Base-by-base conservation (phyloP, 2,329 filamentous ascomycete species). In the Acarospora socialis region DNA sequence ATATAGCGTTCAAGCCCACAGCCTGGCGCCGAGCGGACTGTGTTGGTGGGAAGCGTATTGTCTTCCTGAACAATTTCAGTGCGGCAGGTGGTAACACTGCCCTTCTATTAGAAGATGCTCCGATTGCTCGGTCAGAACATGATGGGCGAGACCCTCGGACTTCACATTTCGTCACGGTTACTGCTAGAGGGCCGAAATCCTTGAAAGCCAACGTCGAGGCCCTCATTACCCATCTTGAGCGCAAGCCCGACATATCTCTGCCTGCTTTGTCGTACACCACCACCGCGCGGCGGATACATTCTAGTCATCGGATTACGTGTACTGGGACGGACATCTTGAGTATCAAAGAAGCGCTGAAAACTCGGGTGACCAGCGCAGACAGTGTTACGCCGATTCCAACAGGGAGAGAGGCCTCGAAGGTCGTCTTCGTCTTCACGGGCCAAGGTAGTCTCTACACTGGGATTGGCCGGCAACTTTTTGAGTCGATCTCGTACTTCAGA, bases 1-100 rank as follows among this genome's bases (percentile, higher is more conserved):
- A 49, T 23, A 52, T 58, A 20, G 47, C 53, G 3, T 64, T 69
- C 43, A 59, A 71, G 41, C 56, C 57, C 5, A 51, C 48, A 10
- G 38, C 49, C 8, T 53, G 53, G 46, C 32, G 37, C 6, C 41
- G 45, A 24, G 46, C 47, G 14, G n/a, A n/a, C n/a, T n/a, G n/a
- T n/a, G 40, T 43, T 28, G 43, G 43, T 15, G 47, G 48, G 27
- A 45, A 52, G 32, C 49, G 63, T 3, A 51, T 49, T 13, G 52
- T 61, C 12, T 52, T 57, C 16, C 54, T 77, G 42, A 80, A 80
- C 58, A 79, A 78, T 55, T 81, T 79, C 47, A 70, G 69, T 40
- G 77, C 77, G 5, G 73, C 77, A 32, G 77, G 77, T 41, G 77
- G 77, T 20, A 82, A 82, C 52, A 79, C 76, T 1, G 70, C 73